These are phyloP conservation scores for Candida stauntonica DNA, from an alignment of 805 yeast species.

Conservation along the genomic window DNA sequence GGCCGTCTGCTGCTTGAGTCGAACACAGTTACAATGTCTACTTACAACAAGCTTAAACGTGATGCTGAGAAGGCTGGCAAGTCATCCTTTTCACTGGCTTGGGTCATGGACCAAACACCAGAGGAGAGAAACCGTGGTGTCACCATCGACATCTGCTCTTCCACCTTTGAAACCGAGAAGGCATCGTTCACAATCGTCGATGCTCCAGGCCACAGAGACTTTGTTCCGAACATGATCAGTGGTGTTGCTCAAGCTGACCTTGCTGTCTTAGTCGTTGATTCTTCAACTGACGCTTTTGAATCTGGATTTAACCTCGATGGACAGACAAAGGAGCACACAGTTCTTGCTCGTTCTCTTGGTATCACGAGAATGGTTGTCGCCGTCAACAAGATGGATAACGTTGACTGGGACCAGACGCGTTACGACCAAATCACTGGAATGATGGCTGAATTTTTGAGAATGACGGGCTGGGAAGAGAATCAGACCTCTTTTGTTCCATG, in stretches of 20 bases:
- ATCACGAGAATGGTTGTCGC: constrained; percentile 85
- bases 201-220: constrained; percentile 96
- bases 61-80: constrained; percentile 97
- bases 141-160: constrained; percentile 89
- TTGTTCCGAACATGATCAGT: constrained; percentile 93
- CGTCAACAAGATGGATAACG: constrained; percentile 93
- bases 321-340: constrained; percentile 94
- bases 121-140: constrained; percentile 98
- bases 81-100: constrained; percentile 97
- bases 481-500: constrained; percentile 84
- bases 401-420: constrained; percentile 80
- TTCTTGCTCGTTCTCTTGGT: constrained; percentile 86
- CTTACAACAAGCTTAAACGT: constrained; percentile 94
- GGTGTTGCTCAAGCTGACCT: constrained; percentile 95
- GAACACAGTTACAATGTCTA: constrained; percentile 95
- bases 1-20: constrained; percentile 97
- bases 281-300: constrained; percentile 93
- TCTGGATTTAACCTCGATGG: constrained; percentile 94
- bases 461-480: constrained; percentile 82
- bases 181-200: constrained; percentile 88
- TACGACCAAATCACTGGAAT: constrained; percentile 75
- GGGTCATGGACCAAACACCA: constrained; percentile 94
- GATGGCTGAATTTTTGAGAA: constrained; percentile 75
- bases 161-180: constrained; percentile 91
- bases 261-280: constrained; percentile 86